Conservation (phyloP, 805 yeast genomes). For the Saturnispora diversa region DNA sequence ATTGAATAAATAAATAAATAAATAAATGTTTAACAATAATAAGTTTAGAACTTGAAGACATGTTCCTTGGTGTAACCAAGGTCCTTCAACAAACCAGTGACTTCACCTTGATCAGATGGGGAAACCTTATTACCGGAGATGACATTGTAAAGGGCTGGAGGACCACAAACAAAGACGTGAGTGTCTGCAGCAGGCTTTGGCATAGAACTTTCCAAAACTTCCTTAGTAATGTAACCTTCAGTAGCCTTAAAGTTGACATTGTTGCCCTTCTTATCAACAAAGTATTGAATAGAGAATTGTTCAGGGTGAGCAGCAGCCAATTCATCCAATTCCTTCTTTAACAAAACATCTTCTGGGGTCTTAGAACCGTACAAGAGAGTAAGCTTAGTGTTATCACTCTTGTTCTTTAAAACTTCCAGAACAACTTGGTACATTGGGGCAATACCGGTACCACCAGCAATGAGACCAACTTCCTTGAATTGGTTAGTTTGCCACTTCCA, state of each 20-base stretch:
- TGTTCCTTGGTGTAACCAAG: slow-evolving; percentile 80
- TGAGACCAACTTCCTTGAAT: slow-evolving; percentile 66
- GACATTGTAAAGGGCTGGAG: slow-evolving; percentile 84
- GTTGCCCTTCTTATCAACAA: slow-evolving; percentile 53
- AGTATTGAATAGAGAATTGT: slow-evolving; percentile 70
- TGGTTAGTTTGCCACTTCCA: slow-evolving; percentile 87
- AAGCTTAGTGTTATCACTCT: slow-evolving; percentile 83
- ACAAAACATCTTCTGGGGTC: slow-evolving; percentile 70
- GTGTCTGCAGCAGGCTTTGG: slow-evolving; percentile 57
- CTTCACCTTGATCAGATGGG: slow-evolving; percentile 91
- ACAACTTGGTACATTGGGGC: slow-evolving; percentile 90
- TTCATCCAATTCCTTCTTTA: slow-evolving; percentile 68
- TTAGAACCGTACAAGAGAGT: slow-evolving; percentile 73
- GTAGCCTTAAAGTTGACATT: slow-evolving; percentile 44
- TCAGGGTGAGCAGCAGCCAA: slow-evolving; percentile 62
- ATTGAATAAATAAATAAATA: slow-evolving; percentile 6
- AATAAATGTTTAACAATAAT: neutral
- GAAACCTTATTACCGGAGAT: slow-evolving; percentile 78
- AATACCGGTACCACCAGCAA: slow-evolving; percentile 97
- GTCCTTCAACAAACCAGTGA: slow-evolving; percentile 79
- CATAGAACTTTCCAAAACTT: slow-evolving; percentile 51
- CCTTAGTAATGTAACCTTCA: slow-evolving; percentile 73
- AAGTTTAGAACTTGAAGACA: slow-evolving; percentile 72
- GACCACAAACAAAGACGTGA: slow-evolving; percentile 89
- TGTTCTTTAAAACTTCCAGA: slow-evolving; percentile 67